Evolutionary conservation across 2,329 filamentous ascomycete genomes (phyloP).

Genomic region (Davidsoniella eucalypti): DNA sequence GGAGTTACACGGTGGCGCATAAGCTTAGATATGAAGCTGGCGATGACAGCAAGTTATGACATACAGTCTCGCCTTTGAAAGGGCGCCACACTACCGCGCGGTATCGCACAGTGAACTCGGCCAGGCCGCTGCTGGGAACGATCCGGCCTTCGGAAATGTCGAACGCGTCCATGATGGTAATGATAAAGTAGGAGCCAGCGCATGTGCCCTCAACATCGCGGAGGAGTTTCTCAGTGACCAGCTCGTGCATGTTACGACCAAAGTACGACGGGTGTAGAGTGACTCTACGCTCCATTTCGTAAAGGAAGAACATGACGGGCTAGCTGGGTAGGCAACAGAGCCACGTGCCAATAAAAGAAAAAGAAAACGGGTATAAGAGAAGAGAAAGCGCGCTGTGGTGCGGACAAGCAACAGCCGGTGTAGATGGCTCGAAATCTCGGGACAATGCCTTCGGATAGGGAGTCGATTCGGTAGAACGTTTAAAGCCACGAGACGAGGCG

Average conservation of each 20-base stretch:
- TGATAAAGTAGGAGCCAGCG: constrained; percentile 91
- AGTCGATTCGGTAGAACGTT: not conserved
- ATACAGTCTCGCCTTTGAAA: constrained; percentile 93
- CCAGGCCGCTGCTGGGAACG: constrained; percentile 75
- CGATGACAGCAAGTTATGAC: constrained; percentile 18
- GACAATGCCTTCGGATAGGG: not conserved
- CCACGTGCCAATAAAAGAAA: not conserved
- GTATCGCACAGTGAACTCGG: constrained; percentile 89
- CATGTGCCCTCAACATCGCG: constrained; percentile 91
- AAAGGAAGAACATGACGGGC: constrained; percentile 82
- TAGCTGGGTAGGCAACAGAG: not conserved
- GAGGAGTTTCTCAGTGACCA: constrained; percentile 76
- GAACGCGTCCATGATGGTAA: constrained; percentile 92
- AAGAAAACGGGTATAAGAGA: no score
- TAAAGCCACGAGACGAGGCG: no score
- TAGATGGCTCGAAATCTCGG: no score
- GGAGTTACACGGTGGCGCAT: no score
- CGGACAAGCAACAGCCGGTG: no score
- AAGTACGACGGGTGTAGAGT: constrained; percentile 96
- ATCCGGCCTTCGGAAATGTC: constrained; percentile 90
- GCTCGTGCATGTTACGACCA: constrained; percentile 78
- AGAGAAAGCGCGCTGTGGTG: no score
- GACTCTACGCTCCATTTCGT: constrained; percentile 88
- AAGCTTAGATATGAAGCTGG: not conserved
- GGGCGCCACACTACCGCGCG: constrained; percentile 94